Base-by-base conservation (phyloP, 2,329 filamentous ascomycete species). In the Botryotinia globosa region DNA sequence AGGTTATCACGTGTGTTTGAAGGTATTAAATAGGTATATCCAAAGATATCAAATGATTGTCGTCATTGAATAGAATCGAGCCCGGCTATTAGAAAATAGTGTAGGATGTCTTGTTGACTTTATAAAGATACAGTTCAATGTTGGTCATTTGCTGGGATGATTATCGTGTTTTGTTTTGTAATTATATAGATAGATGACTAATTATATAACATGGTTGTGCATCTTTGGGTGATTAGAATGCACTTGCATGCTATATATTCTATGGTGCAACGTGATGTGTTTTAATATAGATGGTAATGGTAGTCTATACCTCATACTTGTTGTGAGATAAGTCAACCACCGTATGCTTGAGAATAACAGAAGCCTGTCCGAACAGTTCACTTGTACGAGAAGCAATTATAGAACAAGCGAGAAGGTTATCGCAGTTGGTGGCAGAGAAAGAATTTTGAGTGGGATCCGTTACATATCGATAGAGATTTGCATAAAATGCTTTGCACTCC, bases 121-220 rank as follows among this genome's bases (percentile, higher is more conserved):
- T 0, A 3, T 18, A 1, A 16, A 54, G 25, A 29, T 54, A 18
- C 1, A 8, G 3, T 16, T 16, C 0, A n/a, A 29, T 7, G n/a
- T 1, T 5, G 14, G n/a, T 29, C 5, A n/a, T 29, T 29, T 8
- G 25, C 0, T 1, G 0, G 1, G 14, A 18, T 8, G 25, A 18
- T 7, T 2, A 7, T 18, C 0, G 3, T 29, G n/a, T 29, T 16
- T 3, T 29, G 6, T 54, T 3, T 1, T n/a, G 25, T 14, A n/a
- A n/a, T n/a, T n/a, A 6, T 54, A 16, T 54, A 7, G 14, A 3
- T n/a, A n/a, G 10, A n/a, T 14, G 12, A 3, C 9, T 37, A 37
- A 37, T 37, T 37, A 37, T 37, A 37, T 37, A 25, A 6, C 5
- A 54, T 12, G n/a, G n/a, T n/a, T n/a, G 6, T 29, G 51, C n/a